Evolutionary conservation across 768 basidiomycete genomes (phyloP).

Genomic region (Lactarius quietus): DNA sequence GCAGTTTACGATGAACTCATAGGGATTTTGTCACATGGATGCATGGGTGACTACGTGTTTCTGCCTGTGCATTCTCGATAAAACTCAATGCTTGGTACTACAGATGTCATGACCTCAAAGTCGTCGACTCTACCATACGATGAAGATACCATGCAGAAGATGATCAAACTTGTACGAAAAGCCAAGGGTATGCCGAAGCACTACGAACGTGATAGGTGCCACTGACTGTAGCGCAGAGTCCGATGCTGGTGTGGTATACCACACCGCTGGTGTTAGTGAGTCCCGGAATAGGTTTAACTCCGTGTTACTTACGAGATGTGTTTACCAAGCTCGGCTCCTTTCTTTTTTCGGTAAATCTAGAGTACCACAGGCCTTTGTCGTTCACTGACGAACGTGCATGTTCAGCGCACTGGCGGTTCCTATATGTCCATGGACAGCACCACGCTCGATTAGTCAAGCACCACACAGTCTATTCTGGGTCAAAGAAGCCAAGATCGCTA

Average conservation of each 20-base stretch:
- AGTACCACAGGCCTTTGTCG: neutral
- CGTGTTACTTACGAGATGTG: neutral
- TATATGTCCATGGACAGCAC: neutral
- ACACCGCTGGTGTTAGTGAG: neutral
- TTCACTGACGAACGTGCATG: neutral
- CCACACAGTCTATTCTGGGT: neutral
- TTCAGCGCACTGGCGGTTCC: conserved; percentile 3
- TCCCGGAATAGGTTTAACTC: neutral
- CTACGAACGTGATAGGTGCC: too few relatives aligned
- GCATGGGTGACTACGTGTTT: conserved; percentile 38
- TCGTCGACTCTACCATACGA: too few relatives aligned
- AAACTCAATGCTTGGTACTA: neutral
- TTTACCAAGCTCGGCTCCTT: neutral
- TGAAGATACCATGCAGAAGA: too few relatives aligned
- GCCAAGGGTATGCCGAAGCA: too few relatives aligned
- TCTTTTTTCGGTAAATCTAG: neutral
- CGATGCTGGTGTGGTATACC: neutral
- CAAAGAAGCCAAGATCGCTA: neutral
- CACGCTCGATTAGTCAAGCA: neutral
- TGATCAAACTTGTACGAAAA: too few relatives aligned
- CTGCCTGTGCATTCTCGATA: neutral
- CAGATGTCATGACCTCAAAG: neutral
- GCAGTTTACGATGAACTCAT: conserved; percentile 31
- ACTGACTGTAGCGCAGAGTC: neutral
- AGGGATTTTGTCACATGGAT: conserved; percentile 27